Percentiles rank a stretch among this genome's conserved stretches.
phyloP scores from a whole-genome alignment of 2,329 filamentous ascomycete species.

The Nothophoma quercina region DNA sequence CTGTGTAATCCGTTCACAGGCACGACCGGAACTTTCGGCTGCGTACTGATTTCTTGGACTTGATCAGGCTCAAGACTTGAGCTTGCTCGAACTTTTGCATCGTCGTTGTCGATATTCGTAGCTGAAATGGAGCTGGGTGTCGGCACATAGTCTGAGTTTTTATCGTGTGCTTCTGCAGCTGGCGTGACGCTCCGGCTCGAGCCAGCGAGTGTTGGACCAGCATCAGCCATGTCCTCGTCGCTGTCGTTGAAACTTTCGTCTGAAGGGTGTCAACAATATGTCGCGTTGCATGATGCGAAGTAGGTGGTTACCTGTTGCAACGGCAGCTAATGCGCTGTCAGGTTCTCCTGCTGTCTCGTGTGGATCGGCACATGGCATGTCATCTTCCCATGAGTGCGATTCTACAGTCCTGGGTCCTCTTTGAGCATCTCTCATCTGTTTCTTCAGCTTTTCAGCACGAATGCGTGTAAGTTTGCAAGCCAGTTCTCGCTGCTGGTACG shows the following conservation, averaged over 20 bases:
- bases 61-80: background rate
- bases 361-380: too few relatives aligned
- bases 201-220: background rate
- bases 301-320: too few relatives aligned
- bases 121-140: background rate
- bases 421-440: background rate
- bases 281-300: too few relatives aligned
- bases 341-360: too few relatives aligned
- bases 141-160: too few relatives aligned
- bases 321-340: too few relatives aligned
- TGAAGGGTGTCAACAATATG: too few relatives aligned
- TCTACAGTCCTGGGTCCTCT: background rate
- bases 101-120: background rate
- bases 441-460: background rate
- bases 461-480: slow-evolving; percentile 15
- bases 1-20: background rate
- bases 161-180: background rate
- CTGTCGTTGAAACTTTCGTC: background rate
- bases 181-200: background rate
- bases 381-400: slow-evolving; percentile 21
- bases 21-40: background rate
- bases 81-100: background rate
- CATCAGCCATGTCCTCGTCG: background rate
- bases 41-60: background rate
- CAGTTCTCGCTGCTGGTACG: slow-evolving; percentile 9